Evolutionary conservation across 2,329 filamentous ascomycete genomes (phyloP), one percentile per base, ranked within the genome.

Genomic region (Pleurostoma richardsiae): DNA sequence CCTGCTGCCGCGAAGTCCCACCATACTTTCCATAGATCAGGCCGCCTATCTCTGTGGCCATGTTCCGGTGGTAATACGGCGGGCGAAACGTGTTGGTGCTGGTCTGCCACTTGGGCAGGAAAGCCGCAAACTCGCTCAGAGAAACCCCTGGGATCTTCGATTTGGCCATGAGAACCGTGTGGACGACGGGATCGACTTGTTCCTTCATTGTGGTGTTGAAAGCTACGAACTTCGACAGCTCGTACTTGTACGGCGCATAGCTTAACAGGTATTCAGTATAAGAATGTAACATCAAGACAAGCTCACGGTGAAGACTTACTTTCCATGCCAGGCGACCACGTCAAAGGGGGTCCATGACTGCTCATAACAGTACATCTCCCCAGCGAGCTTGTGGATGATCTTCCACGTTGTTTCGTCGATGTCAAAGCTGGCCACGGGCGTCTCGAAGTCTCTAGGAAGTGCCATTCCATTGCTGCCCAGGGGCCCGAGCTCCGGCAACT

Each of bases 251-350:
- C 2, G 55, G 52, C 48, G 79, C 79, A 58, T 83, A 83, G 42
- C 76, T 76, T 29, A 36, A 36, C 33, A 8, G 33, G n/a, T n/a
- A 8, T 36, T 36, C 82, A 82, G 54, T 85, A 80, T 81, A 82
- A 85, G 4, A 80, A 81, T 1, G 83, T 81, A 3, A 85, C 80
- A 51, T 86, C 80, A 51, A 85, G 85, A 0, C 81, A 80, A 3
- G 76, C 82, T 58, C 85, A 80, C 30, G 69, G 19, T 19, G 19
- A 19, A 19, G n/a, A 36, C 33, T n/a, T 8, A 36, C 33, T 36
- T 36, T 36, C 82, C 82, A 54, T 85, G 80, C 81, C 82, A 85
- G 4, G 80, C 81, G 0, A 83, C 81, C 3, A 85, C 80, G 51
- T 86, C 80, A 51, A 85, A 85, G 0, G 81, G 80, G 3, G 76